Conservation (phyloP, 768 basidiomycete species). For the Tephrocybe sp. region DNA sequence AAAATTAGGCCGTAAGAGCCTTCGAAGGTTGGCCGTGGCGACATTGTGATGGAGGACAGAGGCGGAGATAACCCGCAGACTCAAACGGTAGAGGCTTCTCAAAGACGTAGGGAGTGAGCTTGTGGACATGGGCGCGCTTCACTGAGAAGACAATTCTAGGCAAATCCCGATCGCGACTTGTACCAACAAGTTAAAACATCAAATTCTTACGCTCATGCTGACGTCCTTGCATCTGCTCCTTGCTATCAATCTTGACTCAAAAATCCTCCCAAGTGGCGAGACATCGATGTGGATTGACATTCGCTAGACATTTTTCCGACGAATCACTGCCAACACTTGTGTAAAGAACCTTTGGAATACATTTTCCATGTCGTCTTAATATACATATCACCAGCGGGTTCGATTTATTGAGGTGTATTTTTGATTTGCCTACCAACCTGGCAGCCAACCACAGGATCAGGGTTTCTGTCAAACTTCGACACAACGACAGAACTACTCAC, state of each 20-base stretch:
- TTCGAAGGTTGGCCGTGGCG: constrained; percentile 44
- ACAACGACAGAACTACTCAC: not conserved
- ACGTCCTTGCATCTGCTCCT: too few species aligned
- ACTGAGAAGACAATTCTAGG: not conserved
- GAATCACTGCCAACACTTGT: too few species aligned
- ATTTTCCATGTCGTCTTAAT: too few species aligned
- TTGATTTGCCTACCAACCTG: constrained; percentile 4
- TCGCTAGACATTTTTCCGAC: too few species aligned
- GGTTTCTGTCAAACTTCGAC: not conserved
- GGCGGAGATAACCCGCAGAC: constrained; percentile 54
- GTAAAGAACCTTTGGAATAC: too few species aligned
- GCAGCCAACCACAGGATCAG: not conserved
- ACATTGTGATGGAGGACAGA: constrained; percentile 54
- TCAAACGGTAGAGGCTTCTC: constrained; percentile 59
- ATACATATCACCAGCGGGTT: not conserved
- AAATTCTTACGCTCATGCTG: too few species aligned
- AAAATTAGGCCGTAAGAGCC: constrained; percentile 56
- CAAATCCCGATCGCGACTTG: too few species aligned
- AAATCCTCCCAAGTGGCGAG: too few species aligned
- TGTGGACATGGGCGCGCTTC: constrained; percentile 4
- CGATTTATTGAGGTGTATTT: constrained; percentile 1
- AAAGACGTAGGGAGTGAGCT: constrained; percentile 37
- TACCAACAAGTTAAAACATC: too few species aligned
- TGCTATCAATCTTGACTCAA: too few species aligned
- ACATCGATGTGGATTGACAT: too few species aligned